phyloP scores from a whole-genome alignment of 202 grass and related monocot genomes.

The Setaria viridis region DNA sequence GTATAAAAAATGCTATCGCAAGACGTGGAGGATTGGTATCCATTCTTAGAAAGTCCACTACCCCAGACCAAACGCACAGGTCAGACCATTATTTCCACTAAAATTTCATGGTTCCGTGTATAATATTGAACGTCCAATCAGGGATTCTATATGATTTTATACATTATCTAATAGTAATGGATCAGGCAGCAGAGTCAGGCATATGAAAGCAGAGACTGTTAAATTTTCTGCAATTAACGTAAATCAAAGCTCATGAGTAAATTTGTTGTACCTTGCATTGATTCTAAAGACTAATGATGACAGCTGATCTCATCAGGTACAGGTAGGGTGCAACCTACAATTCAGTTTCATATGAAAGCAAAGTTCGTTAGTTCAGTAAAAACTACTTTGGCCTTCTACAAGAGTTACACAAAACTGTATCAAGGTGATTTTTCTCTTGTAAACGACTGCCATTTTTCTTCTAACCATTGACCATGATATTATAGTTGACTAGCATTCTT shows the following conservation, averaged over 20 bases:
- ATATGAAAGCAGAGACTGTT: not conserved
- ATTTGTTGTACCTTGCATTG: conserved; percentile 7
- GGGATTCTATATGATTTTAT: conserved; percentile 29
- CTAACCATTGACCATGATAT: not conserved
- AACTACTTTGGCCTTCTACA: not conserved
- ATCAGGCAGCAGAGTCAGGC: conserved; percentile 34
- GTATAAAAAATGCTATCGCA: conserved; percentile 46
- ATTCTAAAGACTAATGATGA: not conserved
- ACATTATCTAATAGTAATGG: conserved; percentile 27
- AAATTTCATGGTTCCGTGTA: conserved; percentile 2
- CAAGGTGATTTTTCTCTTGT: not conserved
- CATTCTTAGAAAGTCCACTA: conserved; percentile 57
- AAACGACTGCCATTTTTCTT: not conserved
- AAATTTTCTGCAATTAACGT: not conserved
- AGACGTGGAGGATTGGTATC: conserved; percentile 66
- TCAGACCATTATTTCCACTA: conserved; percentile 37
- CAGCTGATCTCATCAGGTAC: conserved; percentile 2
- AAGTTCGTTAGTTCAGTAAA: not conserved
- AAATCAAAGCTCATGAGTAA: conserved; percentile 36
- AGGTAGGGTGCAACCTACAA: not conserved
- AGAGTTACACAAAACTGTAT: conserved; percentile 3
- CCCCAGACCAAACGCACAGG: conserved; percentile 11
- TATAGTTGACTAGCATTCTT: conserved; percentile 8
- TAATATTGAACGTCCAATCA: conserved; percentile 44
- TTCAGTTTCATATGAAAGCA: not conserved